Evolutionary conservation across 495 filamentous ascomycete species (phyloP), one percentile per base, ranked within the genome.

Genomic region (Xylaria curta): DNA sequence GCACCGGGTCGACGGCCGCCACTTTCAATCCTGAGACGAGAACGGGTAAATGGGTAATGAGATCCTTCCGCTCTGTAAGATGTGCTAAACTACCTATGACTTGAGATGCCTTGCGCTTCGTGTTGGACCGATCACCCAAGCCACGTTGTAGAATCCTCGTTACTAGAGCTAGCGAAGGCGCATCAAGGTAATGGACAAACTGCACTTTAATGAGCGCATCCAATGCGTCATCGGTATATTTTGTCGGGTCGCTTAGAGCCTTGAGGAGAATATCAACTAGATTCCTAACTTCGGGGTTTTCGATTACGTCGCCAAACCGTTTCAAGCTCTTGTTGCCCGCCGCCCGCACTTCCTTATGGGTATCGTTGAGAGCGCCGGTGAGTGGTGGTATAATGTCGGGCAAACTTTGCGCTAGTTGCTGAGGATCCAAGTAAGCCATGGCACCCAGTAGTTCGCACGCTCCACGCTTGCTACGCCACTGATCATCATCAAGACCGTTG

Each of bases 401-500:
- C 72, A 99, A 82, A 76, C 94, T 98, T 66, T 91, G 87, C 1
- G 96, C 94, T 19, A 99, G 86, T 77, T 98, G 96, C 69, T 98
- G 90, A 7, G 96, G 96, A 76, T 97, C 95, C 21, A 99, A 87
- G 78, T 99, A 98, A 12, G 96, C 97, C 95, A 98, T 98, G 68
- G 95, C 95, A 77, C 96, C 96, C 24, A 99, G 88, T 12, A 97
- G 88, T 76, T 99, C 96, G 75, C 96, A 98, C 66, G 96, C 96
- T 73, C 96, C 96, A 82, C 97, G 98, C 79, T 99, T 98, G 82
- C 93, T 97, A 75, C 96, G 90, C 96, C 96, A 99, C 79, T 98
- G 96, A 40, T 91, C 88, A 62, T 99, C 97, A 68, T 97, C 94
- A 15, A 99, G 89, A 59, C 96, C 97, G 73, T 97, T 92, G 26